Evolutionary conservation across 2,329 filamentous ascomycete species (phyloP).

Genomic region (Fusarium lateritium): DNA sequence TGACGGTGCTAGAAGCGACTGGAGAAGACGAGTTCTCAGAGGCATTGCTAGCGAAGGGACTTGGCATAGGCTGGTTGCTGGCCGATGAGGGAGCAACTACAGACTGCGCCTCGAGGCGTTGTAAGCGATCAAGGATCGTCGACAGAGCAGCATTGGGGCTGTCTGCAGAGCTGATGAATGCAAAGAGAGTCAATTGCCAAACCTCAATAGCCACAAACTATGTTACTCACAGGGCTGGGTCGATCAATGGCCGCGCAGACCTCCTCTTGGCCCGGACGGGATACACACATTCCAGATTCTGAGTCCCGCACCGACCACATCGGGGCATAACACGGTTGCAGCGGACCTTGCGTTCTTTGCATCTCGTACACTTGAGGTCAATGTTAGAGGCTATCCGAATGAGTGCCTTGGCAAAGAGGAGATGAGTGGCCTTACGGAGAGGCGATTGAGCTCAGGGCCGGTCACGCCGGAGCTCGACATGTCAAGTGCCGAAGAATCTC

Average conservation of each 20-base stretch:
- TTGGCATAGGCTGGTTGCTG: conserved; percentile 9
- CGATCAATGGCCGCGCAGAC: conserved; percentile 31
- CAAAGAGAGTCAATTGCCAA: conserved; percentile 20
- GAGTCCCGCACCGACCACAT: conserved; percentile 48
- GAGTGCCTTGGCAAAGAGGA: not conserved
- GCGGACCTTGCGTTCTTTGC: conserved; percentile 51
- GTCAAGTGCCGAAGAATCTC: not conserved
- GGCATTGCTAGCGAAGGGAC: conserved; percentile 26
- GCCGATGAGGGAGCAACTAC: not conserved
- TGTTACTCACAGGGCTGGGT: conserved; percentile 38
- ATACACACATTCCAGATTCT: conserved; percentile 49
- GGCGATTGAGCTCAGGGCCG: conserved; percentile 43
- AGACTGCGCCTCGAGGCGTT: conserved; percentile 50
- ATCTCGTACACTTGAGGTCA: conserved; percentile 44
- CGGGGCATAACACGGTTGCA: conserved; percentile 51
- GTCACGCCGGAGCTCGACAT: conserved; percentile 26
- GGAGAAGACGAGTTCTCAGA: conserved; percentile 39
- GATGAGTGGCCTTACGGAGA: conserved; percentile 38
- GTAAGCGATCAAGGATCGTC: conserved; percentile 51
- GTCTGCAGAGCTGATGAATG: conserved; percentile 20
- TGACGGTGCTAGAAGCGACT: conserved; percentile 12
- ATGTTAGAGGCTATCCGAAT: conserved; percentile 11
- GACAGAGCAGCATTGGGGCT: conserved; percentile 38
- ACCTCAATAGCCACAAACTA: not conserved
- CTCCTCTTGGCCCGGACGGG: conserved; percentile 49